A percentile compares a stretch with the other conserved stretches of the same genome.
These are phyloP conservation scores for Mollisiaceae sp. DNA, from an alignment of 2,329 filamentous ascomycete genomes.

Conservation along the genomic window DNA sequence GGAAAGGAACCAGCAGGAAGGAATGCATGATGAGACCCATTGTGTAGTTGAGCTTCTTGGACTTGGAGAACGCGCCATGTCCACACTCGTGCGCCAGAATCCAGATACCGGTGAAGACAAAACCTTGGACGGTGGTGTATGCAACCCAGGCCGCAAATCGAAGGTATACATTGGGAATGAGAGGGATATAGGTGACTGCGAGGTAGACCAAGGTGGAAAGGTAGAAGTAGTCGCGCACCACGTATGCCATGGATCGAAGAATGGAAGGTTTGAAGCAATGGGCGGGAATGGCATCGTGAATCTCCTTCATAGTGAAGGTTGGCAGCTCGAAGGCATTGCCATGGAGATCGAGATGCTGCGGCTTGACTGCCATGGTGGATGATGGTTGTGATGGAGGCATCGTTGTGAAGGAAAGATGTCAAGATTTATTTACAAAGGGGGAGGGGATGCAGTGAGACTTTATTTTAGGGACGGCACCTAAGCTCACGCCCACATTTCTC, in stretches of 20 bases:
- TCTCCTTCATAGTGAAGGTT: constrained; percentile 44
- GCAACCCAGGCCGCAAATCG: constrained; percentile 59
- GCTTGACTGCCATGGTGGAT: constrained; percentile 43
- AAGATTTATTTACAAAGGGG: background rate
- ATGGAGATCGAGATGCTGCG: constrained; percentile 42
- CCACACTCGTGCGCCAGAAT: constrained; percentile 75
- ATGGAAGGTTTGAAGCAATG: constrained; percentile 67
- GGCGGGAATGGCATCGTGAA: constrained; percentile 58
- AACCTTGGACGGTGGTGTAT: constrained; percentile 70
- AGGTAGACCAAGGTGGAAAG: constrained; percentile 51
- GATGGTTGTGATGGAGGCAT: background rate
- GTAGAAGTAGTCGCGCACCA: constrained; percentile 62
- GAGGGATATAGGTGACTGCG: constrained; percentile 60
- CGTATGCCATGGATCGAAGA: constrained; percentile 59
- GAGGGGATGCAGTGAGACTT: constrained; percentile 3
- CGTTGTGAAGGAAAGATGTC: background rate
- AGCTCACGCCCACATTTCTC: background rate
- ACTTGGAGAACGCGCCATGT: constrained; percentile 69
- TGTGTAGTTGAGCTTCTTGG: constrained; percentile 62
- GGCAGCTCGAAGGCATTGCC: constrained; percentile 43
- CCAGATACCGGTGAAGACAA: constrained; percentile 73
- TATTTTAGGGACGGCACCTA: background rate
- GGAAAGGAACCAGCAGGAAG: constrained; percentile 70
- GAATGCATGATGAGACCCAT: constrained; percentile 71
- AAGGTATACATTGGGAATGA: constrained; percentile 51